Evolutionary conservation across 306 rosid species (phyloP).

Genomic region (barrel medic (Medicago truncatula)): DNA sequence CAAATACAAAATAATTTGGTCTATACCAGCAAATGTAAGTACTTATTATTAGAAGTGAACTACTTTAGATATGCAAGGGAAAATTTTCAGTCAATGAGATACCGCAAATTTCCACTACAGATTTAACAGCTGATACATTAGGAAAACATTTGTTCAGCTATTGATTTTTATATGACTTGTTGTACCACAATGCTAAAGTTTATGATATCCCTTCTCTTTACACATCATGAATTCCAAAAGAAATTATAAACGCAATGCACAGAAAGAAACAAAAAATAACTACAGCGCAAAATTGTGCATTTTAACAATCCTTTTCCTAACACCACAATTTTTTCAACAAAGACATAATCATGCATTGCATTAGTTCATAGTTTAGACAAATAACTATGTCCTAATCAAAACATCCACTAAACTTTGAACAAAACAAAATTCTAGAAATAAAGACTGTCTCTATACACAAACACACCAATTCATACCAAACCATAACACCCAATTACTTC

Average conservation of each 20-base stretch:
- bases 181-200: neutral
- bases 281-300: neutral
- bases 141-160: conserved; percentile 12
- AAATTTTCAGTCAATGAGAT: neutral
- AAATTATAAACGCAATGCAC: neutral
- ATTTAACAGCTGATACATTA: neutral
- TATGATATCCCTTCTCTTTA: neutral
- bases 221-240: conserved; percentile 2
- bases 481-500: neutral
- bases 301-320: neutral
- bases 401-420: neutral
- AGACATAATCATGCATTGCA: conserved; percentile 5
- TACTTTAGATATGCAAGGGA: neutral
- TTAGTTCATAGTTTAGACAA: conserved; percentile 19
- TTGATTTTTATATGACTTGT: neutral
- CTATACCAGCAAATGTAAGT: conserved; percentile 1
- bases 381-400: conserved; percentile 20
- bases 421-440: neutral
- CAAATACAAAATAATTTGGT: conserved; percentile 6
- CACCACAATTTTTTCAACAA: neutral
- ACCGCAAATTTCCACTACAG: neutral
- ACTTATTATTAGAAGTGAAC: neutral
- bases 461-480: neutral
- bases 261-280: conserved; percentile 1
- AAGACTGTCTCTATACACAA: conserved; percentile 11